A percentile compares a stretch with the other conserved stretches of the same genome.
Conservation (phyloP, 2,329 filamentous ascomycete genomes). For the Fulvia fulva region DNA sequence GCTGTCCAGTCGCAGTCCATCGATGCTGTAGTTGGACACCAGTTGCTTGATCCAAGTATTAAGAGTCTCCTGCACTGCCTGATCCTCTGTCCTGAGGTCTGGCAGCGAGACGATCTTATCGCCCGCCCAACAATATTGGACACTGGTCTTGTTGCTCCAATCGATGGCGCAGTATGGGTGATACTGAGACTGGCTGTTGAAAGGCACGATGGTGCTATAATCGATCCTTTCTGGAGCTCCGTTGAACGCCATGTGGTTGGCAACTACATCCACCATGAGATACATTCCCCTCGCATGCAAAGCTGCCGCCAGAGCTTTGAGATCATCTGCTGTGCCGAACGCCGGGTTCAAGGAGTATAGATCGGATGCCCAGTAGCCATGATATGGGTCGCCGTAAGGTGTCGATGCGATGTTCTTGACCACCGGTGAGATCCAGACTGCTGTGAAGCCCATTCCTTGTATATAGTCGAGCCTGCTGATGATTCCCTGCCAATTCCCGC, state of each 20-base stretch:
- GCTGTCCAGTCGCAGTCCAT: slow-evolving; percentile 35
- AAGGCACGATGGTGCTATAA: slow-evolving; percentile 36
- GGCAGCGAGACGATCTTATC: slow-evolving; percentile 53
- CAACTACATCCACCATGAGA: slow-evolving; percentile 48
- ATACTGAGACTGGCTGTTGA: slow-evolving; percentile 38
- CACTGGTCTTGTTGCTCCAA: slow-evolving; percentile 45
- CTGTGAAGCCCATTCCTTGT: slow-evolving; percentile 47
- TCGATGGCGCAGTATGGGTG: slow-evolving; percentile 54
- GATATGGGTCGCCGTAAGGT: slow-evolving; percentile 41
- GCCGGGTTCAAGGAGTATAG: slow-evolving; percentile 38
- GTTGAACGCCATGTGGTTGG: slow-evolving; percentile 42
- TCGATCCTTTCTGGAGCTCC: slow-evolving; percentile 26
- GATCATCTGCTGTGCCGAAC: slow-evolving; percentile 44
- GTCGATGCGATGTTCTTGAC: slow-evolving; percentile 39
- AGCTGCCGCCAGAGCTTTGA: slow-evolving; percentile 42
- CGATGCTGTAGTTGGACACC: slow-evolving; percentile 57
- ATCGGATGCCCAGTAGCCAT: slow-evolving; percentile 33
- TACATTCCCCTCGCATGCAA: slow-evolving; percentile 46
- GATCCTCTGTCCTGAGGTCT: slow-evolving; percentile 55
- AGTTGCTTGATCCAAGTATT: slow-evolving; percentile 56
- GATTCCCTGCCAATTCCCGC: slow-evolving; percentile 46
- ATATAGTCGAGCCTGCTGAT: slow-evolving; percentile 47
- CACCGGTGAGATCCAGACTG: slow-evolving; percentile 41
- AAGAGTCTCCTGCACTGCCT: slow-evolving; percentile 47
- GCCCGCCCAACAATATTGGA: slow-evolving; percentile 50